Evolutionary conservation across 768 basidiomycete genomes (phyloP), one percentile per base, ranked within the genome.

Genomic region (Gyrodon lividus): DNA sequence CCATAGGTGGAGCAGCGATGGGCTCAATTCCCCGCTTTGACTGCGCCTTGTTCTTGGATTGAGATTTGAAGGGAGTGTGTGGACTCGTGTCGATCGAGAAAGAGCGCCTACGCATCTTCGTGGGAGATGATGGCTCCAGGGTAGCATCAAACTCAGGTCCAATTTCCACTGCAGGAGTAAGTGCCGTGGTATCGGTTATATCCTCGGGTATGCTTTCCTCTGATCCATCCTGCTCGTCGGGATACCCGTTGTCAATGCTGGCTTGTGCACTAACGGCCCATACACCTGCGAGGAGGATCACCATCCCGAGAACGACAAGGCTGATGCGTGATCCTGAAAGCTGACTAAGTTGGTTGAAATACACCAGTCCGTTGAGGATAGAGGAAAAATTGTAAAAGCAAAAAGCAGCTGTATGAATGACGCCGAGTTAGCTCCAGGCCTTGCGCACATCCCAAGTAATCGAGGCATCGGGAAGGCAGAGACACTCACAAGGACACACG

Each of bases 311-410:
- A 6, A 77, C 72, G 50, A 98, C 90, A 22, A 96, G 77, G 5
- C 72, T 66, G n/a, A 93, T 78, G 65, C 93, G 81, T n/a, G 81
- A 59, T 0, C 78, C 74, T 2, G 83, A 72, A 33, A 98, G 84
- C 20, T 83, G 74, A 16, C 81, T 77, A 62, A 92, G 81, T 63
- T 98, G 92, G 66, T 94, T 76, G 66, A 90, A 97, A 69, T 94
- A 97, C 40, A 95, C 81, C 47, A 96, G 77, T 5, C 89, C 89
- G 58, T 93, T 94, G 51, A 93, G 76, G 65, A 98, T 96, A 20
- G 89, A 91, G 2, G 91, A 92, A 13, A 95, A 67, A 65, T 96
- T 98, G 72, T 96, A 98, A 68, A 93, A 92, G 68, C 92, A 96
- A 71, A 96, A 98, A 5, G 93, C 92, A 64, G 92, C 85, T 83